These are phyloP conservation scores for Penicillium sclerotigenum DNA, from an alignment of 2,329 filamentous ascomycete genomes.

Conservation along the genomic window DNA sequence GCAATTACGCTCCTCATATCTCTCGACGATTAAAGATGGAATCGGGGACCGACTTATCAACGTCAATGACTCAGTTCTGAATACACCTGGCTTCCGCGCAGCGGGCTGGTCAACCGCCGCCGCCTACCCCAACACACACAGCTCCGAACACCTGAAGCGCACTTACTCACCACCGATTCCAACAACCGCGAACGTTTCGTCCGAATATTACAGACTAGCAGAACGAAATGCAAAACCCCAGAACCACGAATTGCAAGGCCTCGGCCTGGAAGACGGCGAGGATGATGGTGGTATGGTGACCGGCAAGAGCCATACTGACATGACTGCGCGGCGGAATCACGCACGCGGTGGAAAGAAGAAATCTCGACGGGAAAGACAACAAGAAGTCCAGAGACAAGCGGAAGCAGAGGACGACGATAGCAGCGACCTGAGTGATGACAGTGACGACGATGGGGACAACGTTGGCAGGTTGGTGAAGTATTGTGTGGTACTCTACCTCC, in stretches of 20 bases:
- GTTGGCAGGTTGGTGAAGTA: slow-evolving; percentile 32
- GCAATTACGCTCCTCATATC: slow-evolving; percentile 63
- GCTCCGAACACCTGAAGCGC: slow-evolving; percentile 57
- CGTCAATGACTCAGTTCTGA: slow-evolving; percentile 60
- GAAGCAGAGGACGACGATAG: slow-evolving; percentile 63
- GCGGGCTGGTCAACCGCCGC: slow-evolving; percentile 56
- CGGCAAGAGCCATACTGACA: slow-evolving; percentile 55
- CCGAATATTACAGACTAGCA: slow-evolving; percentile 60
- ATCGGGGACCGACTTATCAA: slow-evolving; percentile 65
- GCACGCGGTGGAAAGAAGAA: slow-evolving; percentile 31
- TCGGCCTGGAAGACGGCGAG: slow-evolving; percentile 51
- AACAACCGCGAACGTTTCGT: slow-evolving; percentile 54
- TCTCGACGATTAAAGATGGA: slow-evolving; percentile 62
- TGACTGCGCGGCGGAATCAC: slow-evolving; percentile 48
- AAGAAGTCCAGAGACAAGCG: slow-evolving; percentile 51
- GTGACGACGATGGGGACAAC: slow-evolving; percentile 58
- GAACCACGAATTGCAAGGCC: slow-evolving; percentile 25
- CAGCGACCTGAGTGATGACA: slow-evolving; percentile 64
- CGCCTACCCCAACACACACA: slow-evolving; percentile 33
- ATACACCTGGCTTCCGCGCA: slow-evolving; percentile 62
- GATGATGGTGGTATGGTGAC: slow-evolving; percentile 64
- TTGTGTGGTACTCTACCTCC: not conserved
- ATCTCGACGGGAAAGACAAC: slow-evolving; percentile 40
- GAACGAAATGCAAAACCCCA: slow-evolving; percentile 31
- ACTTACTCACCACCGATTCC: slow-evolving; percentile 67